A percentile compares a stretch with the other conserved stretches of the same genome.
Evolutionary conservation across 2,329 filamentous ascomycete genomes (phyloP).

Genomic region (Fusarium sp.): DNA sequence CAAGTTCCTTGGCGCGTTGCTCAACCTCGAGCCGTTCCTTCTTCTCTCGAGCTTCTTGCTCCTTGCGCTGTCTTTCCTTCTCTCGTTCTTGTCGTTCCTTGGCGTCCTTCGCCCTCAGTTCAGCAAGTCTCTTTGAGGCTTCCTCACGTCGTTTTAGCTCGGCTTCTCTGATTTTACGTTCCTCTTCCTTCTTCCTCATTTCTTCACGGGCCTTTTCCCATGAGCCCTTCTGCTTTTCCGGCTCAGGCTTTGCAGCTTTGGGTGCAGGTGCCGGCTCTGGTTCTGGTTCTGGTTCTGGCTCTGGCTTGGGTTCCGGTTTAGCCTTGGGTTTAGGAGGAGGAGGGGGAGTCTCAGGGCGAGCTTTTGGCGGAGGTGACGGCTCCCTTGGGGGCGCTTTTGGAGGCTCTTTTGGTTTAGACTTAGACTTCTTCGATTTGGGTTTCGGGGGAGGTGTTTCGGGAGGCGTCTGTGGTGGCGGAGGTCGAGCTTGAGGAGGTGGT

Average conservation of each 20-base stretch:
- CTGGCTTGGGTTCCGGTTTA: constrained; percentile 38
- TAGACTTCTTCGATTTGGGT: constrained; percentile 37
- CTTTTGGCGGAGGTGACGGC: constrained; percentile 41
- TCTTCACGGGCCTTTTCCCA: constrained; percentile 80
- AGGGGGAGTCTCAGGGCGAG: constrained; percentile 35
- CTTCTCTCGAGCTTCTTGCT: constrained; percentile 51
- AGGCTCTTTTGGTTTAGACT: constrained; percentile 21
- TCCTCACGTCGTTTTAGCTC: constrained; percentile 71
- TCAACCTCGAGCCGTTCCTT: constrained; percentile 47
- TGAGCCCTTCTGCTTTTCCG: constrained; percentile 58
- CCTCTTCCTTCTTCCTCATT: constrained; percentile 71
- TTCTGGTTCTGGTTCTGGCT: neutral
- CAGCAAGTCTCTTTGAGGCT: constrained; percentile 63
- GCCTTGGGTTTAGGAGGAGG: constrained; percentile 38
- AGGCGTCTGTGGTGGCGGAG: constrained; percentile 37
- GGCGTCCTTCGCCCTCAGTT: constrained; percentile 68
- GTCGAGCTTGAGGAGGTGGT: constrained; percentile 38
- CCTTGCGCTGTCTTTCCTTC: constrained; percentile 53
- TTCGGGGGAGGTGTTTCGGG: constrained; percentile 43
- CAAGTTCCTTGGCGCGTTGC: constrained; percentile 47
- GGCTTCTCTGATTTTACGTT: constrained; percentile 70
- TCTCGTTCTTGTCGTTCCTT: constrained; percentile 60
- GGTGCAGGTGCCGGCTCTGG: constrained; percentile 42
- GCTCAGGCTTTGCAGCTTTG: constrained; percentile 41
- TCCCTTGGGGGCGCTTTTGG: constrained; percentile 28